Base-by-base conservation (phyloP, 495 filamentous ascomycete species). In the Aspergillus wentii region DNA sequence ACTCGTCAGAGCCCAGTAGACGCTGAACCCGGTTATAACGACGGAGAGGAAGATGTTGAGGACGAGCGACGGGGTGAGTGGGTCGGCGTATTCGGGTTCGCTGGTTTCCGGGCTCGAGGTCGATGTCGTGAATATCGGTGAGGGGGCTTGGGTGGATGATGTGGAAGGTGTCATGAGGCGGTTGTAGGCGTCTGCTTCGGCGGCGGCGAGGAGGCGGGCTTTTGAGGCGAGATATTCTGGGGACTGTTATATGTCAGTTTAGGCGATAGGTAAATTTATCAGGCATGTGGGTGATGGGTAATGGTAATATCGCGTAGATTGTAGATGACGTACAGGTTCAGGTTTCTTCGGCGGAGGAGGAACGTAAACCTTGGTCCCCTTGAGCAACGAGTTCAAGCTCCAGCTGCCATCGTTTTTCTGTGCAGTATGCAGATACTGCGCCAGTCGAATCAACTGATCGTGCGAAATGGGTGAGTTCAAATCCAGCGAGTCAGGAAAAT, bases 171-270 rank as follows among this genome's bases (percentile, higher is more conserved):
- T 40, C 32, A 82, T 60, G 72, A 95, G 83, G 43, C 81, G 76
- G 37, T 85, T 75, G 64, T 97, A 98, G 8, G 75, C 72, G 33
- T 82, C 77, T 48, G 79, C 66, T 65, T 97, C 89, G 52, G 85
- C 81, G 49, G 89, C 80, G 30, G 72, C 72, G 30, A 88, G 86
- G 16, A 98, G 80, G 13, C 83, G 76, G 2, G 79, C 75, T 91
- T 97, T 98, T 3, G 92, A 64, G 6, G 80, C 86, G 61, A 90
- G 86, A 65, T 92, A 97, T 69, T 94, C 87, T 6, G 83, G 66
- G 8, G 76, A 84, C 87, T 97, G 41, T 1, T 23, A 5, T 11
- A 27, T 34, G 40, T 56, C 42, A 56, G 50, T 56, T 19, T 46
- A 36, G 46, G 33, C 25, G n/a, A n/a, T n/a, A n/a, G n/a, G n/a